Evolutionary conservation across 192 early-diverging fungal species (phyloP), one percentile per base, ranked within the genome.

Genomic region (Coemansia sp.): DNA sequence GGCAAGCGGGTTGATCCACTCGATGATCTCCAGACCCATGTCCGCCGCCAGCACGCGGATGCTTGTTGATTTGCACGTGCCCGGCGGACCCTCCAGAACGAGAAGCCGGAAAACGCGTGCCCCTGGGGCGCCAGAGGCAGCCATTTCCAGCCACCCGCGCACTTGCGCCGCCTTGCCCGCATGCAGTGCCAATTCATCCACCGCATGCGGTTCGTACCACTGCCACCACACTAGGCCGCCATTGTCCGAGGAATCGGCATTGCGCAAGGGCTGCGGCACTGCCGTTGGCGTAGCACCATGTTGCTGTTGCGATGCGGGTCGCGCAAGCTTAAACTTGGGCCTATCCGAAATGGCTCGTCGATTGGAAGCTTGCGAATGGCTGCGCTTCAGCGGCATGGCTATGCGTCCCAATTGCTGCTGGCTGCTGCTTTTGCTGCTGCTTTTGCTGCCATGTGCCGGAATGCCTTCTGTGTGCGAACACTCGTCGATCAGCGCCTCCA

Each of bases 11-110:
- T 89, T 90, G 64, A 83, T 77, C 89, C 89, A 90, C 62, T 90
- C 89, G 39, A 87, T 75, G 33, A 89, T 69, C 3, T 83, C 69
- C 26, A 89, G 63, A 6, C 55, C 66, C 60, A 90, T 72, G 33
- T 88, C 80, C 2, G 73, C 53, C 2, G 88, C 87, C 30, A 90
- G 51, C 63, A 88, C 83, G 0, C 78, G 73, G 44, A 89, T 63
- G 10, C 86, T 85, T 16, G 88, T 80, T 16, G 89, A 88, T 65
- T 90, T 90, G 57, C 89, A 85, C 48, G 86, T 69, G 41, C 89
- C 89, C 16, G 89, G 78, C 63, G 89, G 87, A 18, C 89, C 89
- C 38, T 83, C 85, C 26, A 90, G 63, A 6, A 90, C 77, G 4
- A 90, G 71, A 20, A 90, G 75, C 1, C 86, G 84, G 63, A 73